phyloP scores from a whole-genome alignment of 176 grass and related monocot genomes.

The Pontederia crassipes region DNA sequence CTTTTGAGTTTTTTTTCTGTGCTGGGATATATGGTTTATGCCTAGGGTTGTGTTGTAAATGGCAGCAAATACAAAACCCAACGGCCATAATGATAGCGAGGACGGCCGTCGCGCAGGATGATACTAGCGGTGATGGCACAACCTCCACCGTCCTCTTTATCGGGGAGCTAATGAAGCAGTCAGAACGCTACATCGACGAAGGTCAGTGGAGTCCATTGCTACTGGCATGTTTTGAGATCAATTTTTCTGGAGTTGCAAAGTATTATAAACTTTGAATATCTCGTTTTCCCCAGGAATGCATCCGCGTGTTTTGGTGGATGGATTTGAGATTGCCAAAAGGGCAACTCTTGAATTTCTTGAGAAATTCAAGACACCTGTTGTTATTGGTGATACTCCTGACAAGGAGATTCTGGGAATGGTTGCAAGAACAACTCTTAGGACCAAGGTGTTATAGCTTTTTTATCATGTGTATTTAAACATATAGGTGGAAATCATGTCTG shows the following conservation, averaged over 20 bases:
- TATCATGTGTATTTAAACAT: not conserved
- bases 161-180: conserved; percentile 88
- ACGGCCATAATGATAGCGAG: conserved; percentile 98
- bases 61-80: conserved; percentile 97
- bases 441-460: conserved; percentile 45
- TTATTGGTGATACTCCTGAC: conserved; percentile 75
- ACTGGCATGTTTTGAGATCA: too few species aligned
- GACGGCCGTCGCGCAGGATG: conserved; percentile 81
- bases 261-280: too few species aligned
- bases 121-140: conserved; percentile 74
- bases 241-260: too few species aligned
- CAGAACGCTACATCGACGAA: conserved; percentile 87
- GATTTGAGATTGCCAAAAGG: conserved; percentile 88
- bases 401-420: conserved; percentile 93
- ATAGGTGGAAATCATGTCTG: too few species aligned
- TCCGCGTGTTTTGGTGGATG: conserved; percentile 88
- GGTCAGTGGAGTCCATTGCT: conserved; percentile 15
- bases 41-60: not conserved
- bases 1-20: conserved; percentile 5
- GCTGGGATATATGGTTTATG: not conserved
- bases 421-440: conserved; percentile 87
- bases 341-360: conserved; percentile 93
- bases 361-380: conserved; percentile 70
- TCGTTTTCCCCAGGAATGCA: conserved; percentile 49
- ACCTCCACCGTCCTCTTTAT: conserved; percentile 96